Base-by-base conservation (phyloP, 1,284 basidiomycete species). In the Heliocybe sulcata region DNA sequence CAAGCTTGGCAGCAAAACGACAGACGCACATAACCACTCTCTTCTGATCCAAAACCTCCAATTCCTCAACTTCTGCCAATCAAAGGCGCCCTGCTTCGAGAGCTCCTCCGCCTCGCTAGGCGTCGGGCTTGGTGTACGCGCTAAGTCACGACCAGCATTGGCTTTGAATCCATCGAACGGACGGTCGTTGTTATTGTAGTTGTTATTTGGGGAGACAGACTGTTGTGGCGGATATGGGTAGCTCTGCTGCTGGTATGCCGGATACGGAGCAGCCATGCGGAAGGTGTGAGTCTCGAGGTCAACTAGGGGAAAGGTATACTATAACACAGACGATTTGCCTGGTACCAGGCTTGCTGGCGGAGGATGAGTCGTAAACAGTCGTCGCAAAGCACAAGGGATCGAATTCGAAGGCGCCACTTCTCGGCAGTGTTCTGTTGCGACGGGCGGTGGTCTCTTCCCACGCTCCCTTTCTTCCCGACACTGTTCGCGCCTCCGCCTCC, bases 11-110 rank as follows among this genome's bases (percentile, higher is more conserved):
- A 2, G 33, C 11, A 16, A 6, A 12, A 31, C 6, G 12, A 31
- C 12, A 35, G 8, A 75, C 77, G 69, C 63, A 80, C 78, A 74
- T 56, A 70, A 56, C 78, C 77, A 80, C 58, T 79, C 74, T 58
- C 65, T 70, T 54, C 79, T 64, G 23, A 80, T 59, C 79, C 79
- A 81, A 60, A 72, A 80, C 35, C 70, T 67, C 76, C 74, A 76
- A 14, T 61, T 66, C 56, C 56, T 56, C 59, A 79, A 64, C 49
- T 69, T 69, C 54, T 73, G 66, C 73, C 73, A 79, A 63, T 80
- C 71, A 54, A 80, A 63, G 53, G 78, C 53, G 14, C 73, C 67
- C 25, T 64, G 61, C 55, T 69, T 67, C 23, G 61, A 57, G 54
- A 75, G 67, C 61, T 68, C 67, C 50, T 62, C 67, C 1, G 58